Conservation (phyloP, 495 filamentous ascomycete genomes). For the Aspergillus haitiensis region DNA sequence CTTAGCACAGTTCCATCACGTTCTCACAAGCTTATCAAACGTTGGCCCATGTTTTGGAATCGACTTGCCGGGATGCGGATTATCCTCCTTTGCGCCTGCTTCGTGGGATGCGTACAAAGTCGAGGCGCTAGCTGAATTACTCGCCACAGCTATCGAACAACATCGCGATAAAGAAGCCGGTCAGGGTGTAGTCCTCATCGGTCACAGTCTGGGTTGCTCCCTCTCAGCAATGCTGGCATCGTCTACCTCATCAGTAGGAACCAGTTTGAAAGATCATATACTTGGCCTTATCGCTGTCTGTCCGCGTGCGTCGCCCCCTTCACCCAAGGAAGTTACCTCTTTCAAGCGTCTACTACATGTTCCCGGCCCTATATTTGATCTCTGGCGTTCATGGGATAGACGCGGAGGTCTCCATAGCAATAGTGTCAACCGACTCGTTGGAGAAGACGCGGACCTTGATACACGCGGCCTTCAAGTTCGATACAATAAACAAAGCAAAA, state of each 20-base stretch:
- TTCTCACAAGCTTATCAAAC: slow-evolving; percentile 80
- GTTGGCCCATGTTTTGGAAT: slow-evolving; percentile 86
- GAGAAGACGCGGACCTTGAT: slow-evolving; percentile 68
- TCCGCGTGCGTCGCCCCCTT: slow-evolving; percentile 64
- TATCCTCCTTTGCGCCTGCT: slow-evolving; percentile 67
- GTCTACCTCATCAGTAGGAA: slow-evolving; percentile 48
- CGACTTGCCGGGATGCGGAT: slow-evolving; percentile 86
- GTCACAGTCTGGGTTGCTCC: slow-evolving; percentile 86
- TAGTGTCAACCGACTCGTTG: slow-evolving; percentile 80
- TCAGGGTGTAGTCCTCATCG: slow-evolving; percentile 78
- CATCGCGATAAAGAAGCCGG: slow-evolving; percentile 63
- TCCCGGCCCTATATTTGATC: slow-evolving; percentile 70
- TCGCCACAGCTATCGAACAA: slow-evolving; percentile 69
- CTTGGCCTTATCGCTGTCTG: slow-evolving; percentile 79
- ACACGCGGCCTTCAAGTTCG: slow-evolving; percentile 74
- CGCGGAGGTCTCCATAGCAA: slow-evolving; percentile 73
- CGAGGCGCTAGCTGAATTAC: slow-evolving; percentile 70
- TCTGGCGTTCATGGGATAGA: slow-evolving; percentile 79
- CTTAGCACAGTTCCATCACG: slow-evolving; percentile 78
- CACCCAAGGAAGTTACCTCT: slow-evolving; percentile 49
- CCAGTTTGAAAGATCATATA: slow-evolving; percentile 59
- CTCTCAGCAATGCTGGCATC: slow-evolving; percentile 73
- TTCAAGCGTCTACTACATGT: slow-evolving; percentile 61
- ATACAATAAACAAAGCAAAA: slow-evolving; percentile 81
- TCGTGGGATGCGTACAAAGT: slow-evolving; percentile 78